Conservation (phyloP, 352 stramenopile species). For the Albugo laibachii region DNA sequence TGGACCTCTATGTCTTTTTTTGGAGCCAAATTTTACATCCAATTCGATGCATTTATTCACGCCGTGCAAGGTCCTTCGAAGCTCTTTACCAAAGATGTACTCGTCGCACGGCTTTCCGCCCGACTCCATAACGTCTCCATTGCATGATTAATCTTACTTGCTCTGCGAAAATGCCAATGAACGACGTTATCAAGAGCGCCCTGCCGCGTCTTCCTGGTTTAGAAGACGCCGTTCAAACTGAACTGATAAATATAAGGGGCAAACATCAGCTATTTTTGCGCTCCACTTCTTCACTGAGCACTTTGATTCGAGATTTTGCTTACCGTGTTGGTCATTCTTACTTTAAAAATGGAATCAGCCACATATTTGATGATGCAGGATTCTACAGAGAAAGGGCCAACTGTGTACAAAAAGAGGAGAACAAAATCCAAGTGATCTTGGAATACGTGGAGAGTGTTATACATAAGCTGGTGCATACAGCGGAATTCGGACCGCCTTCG, state of each 20-base stretch:
- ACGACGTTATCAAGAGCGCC: slow-evolving; percentile 11
- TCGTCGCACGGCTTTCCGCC: too few relatives aligned
- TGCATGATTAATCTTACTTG: too few relatives aligned
- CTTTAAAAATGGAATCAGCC: slow-evolving; percentile 59
- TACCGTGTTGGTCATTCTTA: slow-evolving; percentile 48
- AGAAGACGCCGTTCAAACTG: slow-evolving; percentile 39
- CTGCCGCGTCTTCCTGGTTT: slow-evolving; percentile 45
- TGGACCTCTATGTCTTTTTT: too few relatives aligned
- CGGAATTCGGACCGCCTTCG: slow-evolving; percentile 51
- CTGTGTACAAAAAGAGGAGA: slow-evolving; percentile 9
- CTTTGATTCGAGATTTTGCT: slow-evolving; percentile 46
- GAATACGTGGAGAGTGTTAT: slow-evolving; percentile 44
- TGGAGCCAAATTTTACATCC: too few relatives aligned
- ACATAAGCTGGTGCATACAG: slow-evolving; percentile 41
- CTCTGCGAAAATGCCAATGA: too few relatives aligned
- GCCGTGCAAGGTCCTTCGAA: too few relatives aligned
- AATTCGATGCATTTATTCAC: too few relatives aligned
- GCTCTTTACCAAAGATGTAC: too few relatives aligned
- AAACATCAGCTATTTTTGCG: slow-evolving; percentile 66
- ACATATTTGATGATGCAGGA: slow-evolving; percentile 44
- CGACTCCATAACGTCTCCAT: too few relatives aligned
- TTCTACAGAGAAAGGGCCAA: slow-evolving; percentile 20
- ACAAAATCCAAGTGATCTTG: neutral
- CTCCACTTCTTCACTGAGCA: slow-evolving; percentile 45
- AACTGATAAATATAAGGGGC: slow-evolving; percentile 30